Percentiles rank a stretch among this genome's conserved stretches.
Conservation (phyloP, 2,329 filamentous ascomycete species). For the Akanthomyces muscarius region DNA sequence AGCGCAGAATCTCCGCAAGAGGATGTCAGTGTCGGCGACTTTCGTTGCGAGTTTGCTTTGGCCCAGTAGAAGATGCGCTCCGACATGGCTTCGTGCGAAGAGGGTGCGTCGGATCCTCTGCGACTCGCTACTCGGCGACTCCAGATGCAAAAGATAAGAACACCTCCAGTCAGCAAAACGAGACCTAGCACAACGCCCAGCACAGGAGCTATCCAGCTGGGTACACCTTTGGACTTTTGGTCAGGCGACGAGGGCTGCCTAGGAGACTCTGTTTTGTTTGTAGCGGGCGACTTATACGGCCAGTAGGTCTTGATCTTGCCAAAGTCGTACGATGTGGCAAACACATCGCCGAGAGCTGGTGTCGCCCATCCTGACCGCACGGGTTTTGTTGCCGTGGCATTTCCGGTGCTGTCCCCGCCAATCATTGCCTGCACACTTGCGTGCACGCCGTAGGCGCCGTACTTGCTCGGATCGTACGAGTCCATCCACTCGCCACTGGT, state of each 20-base stretch:
- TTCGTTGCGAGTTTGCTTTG: constrained; percentile 34
- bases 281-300: constrained; percentile 45
- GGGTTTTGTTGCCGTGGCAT: constrained; percentile 66
- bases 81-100: constrained; percentile 36
- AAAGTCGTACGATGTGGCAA: constrained; percentile 51
- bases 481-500: constrained; percentile 65
- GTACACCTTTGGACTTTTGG: constrained; percentile 38
- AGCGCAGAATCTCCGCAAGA: background rate
- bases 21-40: background rate
- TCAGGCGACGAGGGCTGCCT: constrained; percentile 19
- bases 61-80: constrained; percentile 50
- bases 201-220: constrained; percentile 57
- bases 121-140: constrained; percentile 30
- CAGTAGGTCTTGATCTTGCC: constrained; percentile 56
- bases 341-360: constrained; percentile 47
- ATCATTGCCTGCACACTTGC: constrained; percentile 59
- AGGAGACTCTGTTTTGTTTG: constrained; percentile 20
- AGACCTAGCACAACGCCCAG: constrained; percentile 59
- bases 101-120: background rate
- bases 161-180: constrained; percentile 48
- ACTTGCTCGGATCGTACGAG: constrained; percentile 62
- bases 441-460: constrained; percentile 66
- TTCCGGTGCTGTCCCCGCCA: constrained; percentile 62
- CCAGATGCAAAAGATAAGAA: constrained; percentile 51
- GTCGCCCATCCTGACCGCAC: constrained; percentile 53